Percentiles rank a stretch among this genome's conserved stretches.
Conservation (phyloP, 2,329 filamentous ascomycete species). For the Sporothrix variecibatus region DNA sequence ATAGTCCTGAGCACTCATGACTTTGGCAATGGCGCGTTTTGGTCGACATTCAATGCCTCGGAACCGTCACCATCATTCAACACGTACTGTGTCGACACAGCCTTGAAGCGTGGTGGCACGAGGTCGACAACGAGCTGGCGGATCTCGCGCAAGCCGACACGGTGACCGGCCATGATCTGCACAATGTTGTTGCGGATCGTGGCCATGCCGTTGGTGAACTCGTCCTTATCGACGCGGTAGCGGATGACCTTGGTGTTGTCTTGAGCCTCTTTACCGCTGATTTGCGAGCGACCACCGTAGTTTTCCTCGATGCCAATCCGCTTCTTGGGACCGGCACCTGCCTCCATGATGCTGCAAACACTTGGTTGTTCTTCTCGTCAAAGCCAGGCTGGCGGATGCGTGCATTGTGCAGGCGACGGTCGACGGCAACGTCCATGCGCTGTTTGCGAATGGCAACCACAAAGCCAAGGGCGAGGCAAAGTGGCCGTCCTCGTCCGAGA, state of each 20-base stretch:
- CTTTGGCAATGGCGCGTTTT: conserved; percentile 85
- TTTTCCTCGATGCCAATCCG: conserved; percentile 7
- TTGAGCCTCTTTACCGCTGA: too few relatives aligned
- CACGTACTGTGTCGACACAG: conserved; percentile 62
- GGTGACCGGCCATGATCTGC: conserved; percentile 81
- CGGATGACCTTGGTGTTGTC: conserved; percentile 52
- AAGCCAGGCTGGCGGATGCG: conserved; percentile 76
- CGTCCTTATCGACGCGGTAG: conserved; percentile 94
- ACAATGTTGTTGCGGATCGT: conserved; percentile 91
- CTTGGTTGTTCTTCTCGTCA: conserved; percentile 73
- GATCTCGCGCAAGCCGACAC: conserved; percentile 70
- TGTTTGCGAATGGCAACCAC: conserved; percentile 75
- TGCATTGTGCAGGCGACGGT: conserved; percentile 84
- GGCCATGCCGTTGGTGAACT: conserved; percentile 98
- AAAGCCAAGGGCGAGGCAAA: conserved; percentile 94
- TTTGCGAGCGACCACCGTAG: background rate
- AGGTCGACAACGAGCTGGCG: conserved; percentile 80
- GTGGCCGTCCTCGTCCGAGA: conserved; percentile 92
- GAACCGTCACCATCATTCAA: conserved; percentile 52
- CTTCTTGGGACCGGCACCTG: background rate
- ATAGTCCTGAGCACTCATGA: conserved; percentile 94
- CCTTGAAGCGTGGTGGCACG: conserved; percentile 71
- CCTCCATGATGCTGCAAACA: conserved; percentile 89
- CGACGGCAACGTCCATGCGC: conserved; percentile 83
- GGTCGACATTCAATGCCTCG: conserved; percentile 79